Percentiles rank a stretch among this genome's conserved stretches.
Conservation (phyloP, 2,329 filamentous ascomycete genomes). For the Pseudogymnoascus sp. region DNA sequence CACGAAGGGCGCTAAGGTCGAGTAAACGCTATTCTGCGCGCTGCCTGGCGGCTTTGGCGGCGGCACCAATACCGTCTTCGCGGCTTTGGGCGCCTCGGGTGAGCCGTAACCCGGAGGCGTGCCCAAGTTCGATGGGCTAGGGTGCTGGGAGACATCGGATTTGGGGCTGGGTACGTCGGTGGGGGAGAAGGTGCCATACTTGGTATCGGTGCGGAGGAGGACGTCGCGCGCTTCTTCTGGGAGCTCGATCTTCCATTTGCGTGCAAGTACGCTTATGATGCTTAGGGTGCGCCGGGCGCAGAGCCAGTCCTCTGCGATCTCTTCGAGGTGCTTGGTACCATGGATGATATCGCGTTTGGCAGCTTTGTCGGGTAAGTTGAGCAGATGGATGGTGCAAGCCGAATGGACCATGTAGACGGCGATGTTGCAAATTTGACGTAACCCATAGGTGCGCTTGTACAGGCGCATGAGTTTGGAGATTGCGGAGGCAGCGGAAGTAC, state of each 20-base stretch:
- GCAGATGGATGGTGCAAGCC: constrained; percentile 85
- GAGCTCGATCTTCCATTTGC: constrained; percentile 83
- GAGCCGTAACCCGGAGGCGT: not conserved
- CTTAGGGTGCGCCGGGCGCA: constrained; percentile 77
- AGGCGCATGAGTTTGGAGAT: constrained; percentile 92
- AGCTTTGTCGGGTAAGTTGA: constrained; percentile 88
- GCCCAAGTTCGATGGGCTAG: not conserved
- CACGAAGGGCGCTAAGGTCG: constrained; percentile 2
- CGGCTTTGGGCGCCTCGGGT: not conserved
- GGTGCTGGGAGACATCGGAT: constrained; percentile 8
- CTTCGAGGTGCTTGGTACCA: constrained; percentile 83
- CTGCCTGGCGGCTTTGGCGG: constrained; percentile 1
- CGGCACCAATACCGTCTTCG: not conserved
- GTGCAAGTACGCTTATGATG: constrained; percentile 74
- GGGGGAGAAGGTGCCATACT: constrained; percentile 61
- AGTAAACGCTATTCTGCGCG: constrained; percentile 8
- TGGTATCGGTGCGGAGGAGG: constrained; percentile 68
- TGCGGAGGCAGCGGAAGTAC: constrained; percentile 77
- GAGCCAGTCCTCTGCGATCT: constrained; percentile 92
- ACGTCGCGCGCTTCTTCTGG: constrained; percentile 73
- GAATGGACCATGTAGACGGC: constrained; percentile 93
- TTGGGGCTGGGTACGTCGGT: constrained; percentile 28
- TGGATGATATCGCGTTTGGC: constrained; percentile 84
- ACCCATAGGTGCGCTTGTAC: constrained; percentile 84
- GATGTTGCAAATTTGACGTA: constrained; percentile 92